Evolutionary conservation across 2,329 filamentous ascomycete genomes (phyloP).

Genomic region (Pyrenochaeta sp.): DNA sequence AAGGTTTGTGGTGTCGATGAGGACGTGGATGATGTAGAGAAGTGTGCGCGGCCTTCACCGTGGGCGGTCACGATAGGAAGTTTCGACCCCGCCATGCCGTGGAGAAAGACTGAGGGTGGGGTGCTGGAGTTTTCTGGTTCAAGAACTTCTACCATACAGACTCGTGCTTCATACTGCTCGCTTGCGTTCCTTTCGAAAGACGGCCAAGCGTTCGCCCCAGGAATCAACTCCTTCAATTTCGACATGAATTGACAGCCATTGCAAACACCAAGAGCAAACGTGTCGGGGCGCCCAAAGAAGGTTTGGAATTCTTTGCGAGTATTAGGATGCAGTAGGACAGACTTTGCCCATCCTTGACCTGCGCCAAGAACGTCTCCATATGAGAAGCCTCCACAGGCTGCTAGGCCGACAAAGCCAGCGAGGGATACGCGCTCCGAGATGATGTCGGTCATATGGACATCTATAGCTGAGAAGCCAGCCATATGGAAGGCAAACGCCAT

Average conservation of each 20-base stretch:
- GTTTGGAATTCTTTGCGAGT: constrained; percentile 79
- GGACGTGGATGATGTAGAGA: constrained; percentile 50
- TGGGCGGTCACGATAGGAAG: constrained; percentile 90
- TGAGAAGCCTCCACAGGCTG: constrained; percentile 96
- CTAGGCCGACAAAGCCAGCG: constrained; percentile 83
- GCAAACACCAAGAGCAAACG: constrained; percentile 92
- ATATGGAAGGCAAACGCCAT: constrained; percentile 96
- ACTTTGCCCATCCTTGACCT: constrained; percentile 96
- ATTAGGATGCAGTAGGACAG: constrained; percentile 82
- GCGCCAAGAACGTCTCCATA: constrained; percentile 93
- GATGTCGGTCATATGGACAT: constrained; percentile 95
- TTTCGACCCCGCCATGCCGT: constrained; percentile 83
- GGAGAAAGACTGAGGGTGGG: constrained; percentile 78
- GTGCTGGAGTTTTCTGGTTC: constrained; percentile 59
- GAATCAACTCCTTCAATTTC: constrained; percentile 82
- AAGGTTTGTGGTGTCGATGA: constrained; percentile 60
- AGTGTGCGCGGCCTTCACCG: constrained; percentile 82
- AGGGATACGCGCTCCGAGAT: constrained; percentile 82
- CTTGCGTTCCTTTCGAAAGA: constrained; percentile 84
- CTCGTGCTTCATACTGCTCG: constrained; percentile 89
- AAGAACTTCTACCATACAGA: constrained; percentile 82
- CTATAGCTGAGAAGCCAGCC: constrained; percentile 89
- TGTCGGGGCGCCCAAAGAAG: constrained; percentile 89
- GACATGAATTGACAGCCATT: constrained; percentile 97
- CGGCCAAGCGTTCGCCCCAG: constrained; percentile 83